Conservation (phyloP, 495 filamentous ascomycete genomes). For the Lasiosphaeriaceae sp. region DNA sequence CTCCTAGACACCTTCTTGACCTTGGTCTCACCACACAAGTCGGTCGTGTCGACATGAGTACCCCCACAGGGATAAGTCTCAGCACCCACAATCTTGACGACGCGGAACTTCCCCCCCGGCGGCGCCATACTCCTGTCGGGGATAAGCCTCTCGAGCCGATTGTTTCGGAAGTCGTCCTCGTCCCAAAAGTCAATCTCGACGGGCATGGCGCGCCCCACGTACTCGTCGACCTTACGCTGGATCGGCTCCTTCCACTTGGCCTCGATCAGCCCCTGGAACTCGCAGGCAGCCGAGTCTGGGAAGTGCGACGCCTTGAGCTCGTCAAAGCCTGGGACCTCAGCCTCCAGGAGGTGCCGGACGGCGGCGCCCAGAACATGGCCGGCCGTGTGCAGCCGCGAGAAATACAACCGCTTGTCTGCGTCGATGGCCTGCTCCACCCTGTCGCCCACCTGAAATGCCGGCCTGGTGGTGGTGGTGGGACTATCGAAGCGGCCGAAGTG, state of each 20-base stretch:
- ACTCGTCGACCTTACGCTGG: constrained; percentile 50
- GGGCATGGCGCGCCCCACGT: constrained; percentile 44
- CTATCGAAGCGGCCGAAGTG: constrained; percentile 52
- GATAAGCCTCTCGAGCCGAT: constrained; percentile 44
- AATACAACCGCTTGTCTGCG: constrained; percentile 47
- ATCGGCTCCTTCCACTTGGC: constrained; percentile 56
- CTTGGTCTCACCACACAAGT: constrained; percentile 47
- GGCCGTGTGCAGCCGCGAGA: constrained; percentile 61
- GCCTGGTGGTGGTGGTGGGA: not conserved
- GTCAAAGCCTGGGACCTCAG: constrained; percentile 46
- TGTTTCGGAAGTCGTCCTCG: constrained; percentile 45
- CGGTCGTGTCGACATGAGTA: constrained; percentile 56
- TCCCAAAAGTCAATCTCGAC: constrained; percentile 60
- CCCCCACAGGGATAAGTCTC: constrained; percentile 63
- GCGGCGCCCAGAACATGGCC: constrained; percentile 61
- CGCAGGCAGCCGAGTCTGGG: constrained; percentile 54
- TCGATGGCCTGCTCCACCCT: constrained; percentile 50
- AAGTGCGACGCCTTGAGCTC: constrained; percentile 63
- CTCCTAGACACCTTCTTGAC: constrained; percentile 59
- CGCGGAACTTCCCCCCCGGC: constrained; percentile 46
- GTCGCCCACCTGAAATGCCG: constrained; percentile 33
- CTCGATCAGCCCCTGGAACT: constrained; percentile 58
- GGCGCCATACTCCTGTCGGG: constrained; percentile 42
- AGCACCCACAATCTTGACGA: constrained; percentile 55
- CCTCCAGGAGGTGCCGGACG: constrained; percentile 49